Evolutionary conservation across 495 filamentous ascomycete species (phyloP).

Genomic region (Amniculicola lignicola): DNA sequence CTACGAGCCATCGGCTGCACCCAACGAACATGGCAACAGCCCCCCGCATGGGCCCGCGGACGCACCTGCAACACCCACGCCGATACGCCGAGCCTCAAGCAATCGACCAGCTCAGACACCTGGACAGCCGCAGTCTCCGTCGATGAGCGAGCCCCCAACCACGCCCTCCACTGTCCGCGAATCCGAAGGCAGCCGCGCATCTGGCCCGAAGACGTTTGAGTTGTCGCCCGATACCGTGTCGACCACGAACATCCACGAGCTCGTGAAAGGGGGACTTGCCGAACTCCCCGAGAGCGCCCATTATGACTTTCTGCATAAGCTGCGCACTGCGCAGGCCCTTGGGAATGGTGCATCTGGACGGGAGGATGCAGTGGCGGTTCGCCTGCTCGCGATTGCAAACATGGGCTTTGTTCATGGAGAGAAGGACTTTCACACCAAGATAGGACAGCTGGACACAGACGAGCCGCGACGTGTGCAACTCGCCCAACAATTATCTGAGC

Average conservation of each 20-base stretch:
- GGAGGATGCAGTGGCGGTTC: slow-evolving; percentile 73
- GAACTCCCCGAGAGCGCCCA: slow-evolving; percentile 68
- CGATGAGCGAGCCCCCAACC: slow-evolving; percentile 52
- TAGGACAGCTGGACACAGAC: slow-evolving; percentile 83
- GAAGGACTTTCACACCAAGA: slow-evolving; percentile 71
- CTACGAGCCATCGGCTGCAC: slow-evolving; percentile 47
- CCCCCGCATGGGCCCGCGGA: slow-evolving; percentile 9
- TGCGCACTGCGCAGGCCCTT: slow-evolving; percentile 78
- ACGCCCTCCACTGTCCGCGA: slow-evolving; percentile 29
- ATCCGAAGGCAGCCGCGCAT: neutral
- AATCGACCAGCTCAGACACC: slow-evolving; percentile 36
- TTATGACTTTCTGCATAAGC: slow-evolving; percentile 81
- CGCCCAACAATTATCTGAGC: slow-evolving; percentile 83
- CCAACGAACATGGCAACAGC: slow-evolving; percentile 17
- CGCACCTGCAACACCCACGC: slow-evolving; percentile 50
- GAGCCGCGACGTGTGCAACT: slow-evolving; percentile 87
- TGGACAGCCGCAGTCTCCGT: slow-evolving; percentile 46
- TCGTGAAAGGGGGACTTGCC: slow-evolving; percentile 60
- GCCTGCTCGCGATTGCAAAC: slow-evolving; percentile 86
- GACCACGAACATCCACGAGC: slow-evolving; percentile 59
- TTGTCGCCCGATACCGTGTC: slow-evolving; percentile 64
- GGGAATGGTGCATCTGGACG: slow-evolving; percentile 60
- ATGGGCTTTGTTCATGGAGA: slow-evolving; percentile 85
- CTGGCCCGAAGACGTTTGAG: slow-evolving; percentile 59
- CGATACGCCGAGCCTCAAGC: slow-evolving; percentile 43